Base-by-base conservation (phyloP, 2,329 filamentous ascomycete species). In the Stagonosporopsis tanaceti region DNA sequence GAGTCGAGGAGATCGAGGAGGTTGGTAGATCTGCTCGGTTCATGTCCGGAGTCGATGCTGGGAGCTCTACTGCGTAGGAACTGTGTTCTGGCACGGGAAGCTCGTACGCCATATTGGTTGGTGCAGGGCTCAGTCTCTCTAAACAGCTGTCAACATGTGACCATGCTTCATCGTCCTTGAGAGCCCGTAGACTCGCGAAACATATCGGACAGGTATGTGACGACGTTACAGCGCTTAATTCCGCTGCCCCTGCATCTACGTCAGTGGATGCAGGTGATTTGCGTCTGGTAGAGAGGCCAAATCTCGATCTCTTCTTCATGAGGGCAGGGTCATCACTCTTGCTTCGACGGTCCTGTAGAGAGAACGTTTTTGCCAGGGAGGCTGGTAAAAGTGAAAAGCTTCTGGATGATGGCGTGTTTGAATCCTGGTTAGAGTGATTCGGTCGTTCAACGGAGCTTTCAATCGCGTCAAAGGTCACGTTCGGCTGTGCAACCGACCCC, bases 391-490 rank as follows among this genome's bases (percentile, higher is more conserved):
- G 41, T 3, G 50, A 42, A 7, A 56, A 51, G 20, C 41, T n/a
- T 28, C 24, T 37, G 8, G 40, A 41, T 37, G 37, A 20, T 20
- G 35, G 17, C 17, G n/a, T 37, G 6, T 27, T 22, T 15, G 41
- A 14, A 6, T 56, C 53, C 2, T 24, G 35, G 2, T 42, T 41
- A 8, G 53, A 46, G 11, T 50, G 47, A 22, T 47, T n/a, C 14
- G 53, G 28, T 12, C 30, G 22, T 14, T 41, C 20, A 5, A 51
- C n/a, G 1, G 53, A 50, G 22, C 9, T 47, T 41, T 50, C 53
- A 12, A 56, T 56, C 5, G 41, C 14, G 25, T 56, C 53, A 6
- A 51, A 56, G 4, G 47, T 56, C 4, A 56, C 53, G 24, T 30
- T 51, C 14, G 47, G 27, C 27, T 42, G 35, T 20, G 41, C 40